phyloP scores from a whole-genome alignment of 169 alveolate species.

The Prorocentrum cordatum region DNA sequence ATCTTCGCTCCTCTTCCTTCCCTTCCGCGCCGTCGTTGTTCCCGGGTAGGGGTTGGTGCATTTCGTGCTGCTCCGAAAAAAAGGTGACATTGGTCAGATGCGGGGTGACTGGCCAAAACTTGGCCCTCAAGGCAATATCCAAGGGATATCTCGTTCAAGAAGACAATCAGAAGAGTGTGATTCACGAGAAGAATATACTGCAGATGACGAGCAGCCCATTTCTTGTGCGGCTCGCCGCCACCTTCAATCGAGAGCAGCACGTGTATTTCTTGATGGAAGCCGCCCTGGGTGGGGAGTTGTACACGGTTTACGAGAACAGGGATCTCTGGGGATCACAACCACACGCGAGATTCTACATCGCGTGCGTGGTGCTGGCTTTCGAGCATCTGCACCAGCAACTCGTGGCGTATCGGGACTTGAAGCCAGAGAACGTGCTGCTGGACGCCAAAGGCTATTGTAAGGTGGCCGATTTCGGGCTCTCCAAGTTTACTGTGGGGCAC shows the following conservation, averaged over 20 bases:
- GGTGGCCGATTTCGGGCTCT: conserved; percentile 91
- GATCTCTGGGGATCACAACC: background rate
- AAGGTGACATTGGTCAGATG: background rate
- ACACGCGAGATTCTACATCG: conserved; percentile 84
- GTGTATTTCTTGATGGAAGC: background rate
- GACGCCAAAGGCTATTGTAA: conserved; percentile 91
- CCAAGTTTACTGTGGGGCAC: conserved; percentile 85
- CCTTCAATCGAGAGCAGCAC: background rate
- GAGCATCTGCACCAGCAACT: conserved; percentile 85
- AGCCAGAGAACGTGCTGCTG: conserved; percentile 92
- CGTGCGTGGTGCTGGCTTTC: conserved; percentile 79
- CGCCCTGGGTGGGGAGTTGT: background rate
- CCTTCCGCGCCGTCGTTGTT: too few species aligned
- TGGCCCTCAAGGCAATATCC: background rate
- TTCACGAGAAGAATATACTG: background rate
- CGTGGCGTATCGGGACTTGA: conserved; percentile 89
- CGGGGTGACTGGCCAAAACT: background rate
- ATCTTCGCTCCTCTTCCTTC: too few species aligned
- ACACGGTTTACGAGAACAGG: background rate
- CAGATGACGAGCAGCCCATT: background rate
- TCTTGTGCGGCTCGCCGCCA: background rate
- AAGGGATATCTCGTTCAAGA: background rate
- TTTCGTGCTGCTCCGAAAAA: too few species aligned
- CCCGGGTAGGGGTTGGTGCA: too few species aligned
- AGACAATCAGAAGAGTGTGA: background rate